Evolutionary conservation across 495 filamentous ascomycete genomes (phyloP).

Genomic region (Thozetella sp.): DNA sequence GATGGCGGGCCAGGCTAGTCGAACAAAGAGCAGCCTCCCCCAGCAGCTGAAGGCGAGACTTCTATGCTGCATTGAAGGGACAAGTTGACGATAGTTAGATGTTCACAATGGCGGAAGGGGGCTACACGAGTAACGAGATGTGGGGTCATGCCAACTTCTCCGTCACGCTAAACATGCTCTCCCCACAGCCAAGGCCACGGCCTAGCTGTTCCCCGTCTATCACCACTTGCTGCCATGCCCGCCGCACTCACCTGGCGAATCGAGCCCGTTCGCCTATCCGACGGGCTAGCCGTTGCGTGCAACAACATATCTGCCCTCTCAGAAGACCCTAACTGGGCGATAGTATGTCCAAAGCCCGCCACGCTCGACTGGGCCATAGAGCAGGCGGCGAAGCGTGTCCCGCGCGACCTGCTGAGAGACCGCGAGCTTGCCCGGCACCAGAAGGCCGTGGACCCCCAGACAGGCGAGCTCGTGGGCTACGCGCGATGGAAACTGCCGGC

Average conservation of each 20-base stretch:
- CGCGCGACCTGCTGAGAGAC: slow-evolving; percentile 13
- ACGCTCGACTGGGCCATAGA: slow-evolving; percentile 17
- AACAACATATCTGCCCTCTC: slow-evolving; percentile 23
- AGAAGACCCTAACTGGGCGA: slow-evolving; percentile 20
- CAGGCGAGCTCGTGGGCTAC: slow-evolving; percentile 19
- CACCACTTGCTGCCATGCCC: too few relatives aligned
- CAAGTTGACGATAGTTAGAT: too few relatives aligned
- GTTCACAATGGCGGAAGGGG: too few relatives aligned
- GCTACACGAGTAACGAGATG: too few relatives aligned
- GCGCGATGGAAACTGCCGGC: slow-evolving; percentile 23
- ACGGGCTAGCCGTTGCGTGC: slow-evolving; percentile 12
- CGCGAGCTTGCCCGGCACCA: slow-evolving; percentile 17
- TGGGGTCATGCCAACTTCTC: too few relatives aligned
- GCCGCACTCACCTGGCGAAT: not conserved
- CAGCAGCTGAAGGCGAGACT: too few relatives aligned
- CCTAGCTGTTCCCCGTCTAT: too few relatives aligned
- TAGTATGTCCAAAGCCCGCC: slow-evolving; percentile 12
- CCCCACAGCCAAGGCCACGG: too few relatives aligned
- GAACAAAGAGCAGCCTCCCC: too few relatives aligned
- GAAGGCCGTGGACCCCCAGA: slow-evolving; percentile 23
- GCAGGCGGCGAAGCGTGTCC: slow-evolving; percentile 11
- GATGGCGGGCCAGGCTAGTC: too few relatives aligned
- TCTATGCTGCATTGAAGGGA: too few relatives aligned
- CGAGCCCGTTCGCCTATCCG: slow-evolving; percentile 6
- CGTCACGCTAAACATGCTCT: too few relatives aligned